Evolutionary conservation across 345 rosid species (phyloP), one percentile per base, ranked within the genome.

Genomic region (Toxicodendron radicans): DNA sequence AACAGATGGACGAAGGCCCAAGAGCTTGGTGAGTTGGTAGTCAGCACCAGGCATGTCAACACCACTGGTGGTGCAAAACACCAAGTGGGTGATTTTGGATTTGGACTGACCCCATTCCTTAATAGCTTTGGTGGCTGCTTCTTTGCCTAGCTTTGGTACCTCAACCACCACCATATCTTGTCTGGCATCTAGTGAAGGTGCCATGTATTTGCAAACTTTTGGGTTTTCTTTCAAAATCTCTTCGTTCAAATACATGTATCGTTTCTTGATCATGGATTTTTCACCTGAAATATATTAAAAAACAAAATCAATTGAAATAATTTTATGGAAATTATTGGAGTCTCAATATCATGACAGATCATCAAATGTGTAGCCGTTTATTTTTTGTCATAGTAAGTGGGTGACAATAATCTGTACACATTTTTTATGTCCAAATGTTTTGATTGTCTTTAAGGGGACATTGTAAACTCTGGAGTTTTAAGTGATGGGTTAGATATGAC

Each of bases 21-120:
- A 38, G 58, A 88, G 87, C 72, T 88, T 88, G 61, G 88, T 79
- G 75, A 88, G 89, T 64, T 82, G 87, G 79, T 82, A 86, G 71
- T 88, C 91, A 24, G 84, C 87, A 1, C 91, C 89, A 2, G 91
- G 89, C 89, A 88, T 86, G 82, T 84, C 89, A 0, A 82, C 85
- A 0, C 88, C 90, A 17, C 87, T 83, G 1, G 85, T 78, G 23
- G 91, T 88, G 84, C 89, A 86, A 52, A 88, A 86, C 74, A 88
- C 77, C 27, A 88, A 45, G 62, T 88, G 91, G 24, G 91, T 88
- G 76, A 88, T 82, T 64, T 81, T 83, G 56, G 91, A 88, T 66
- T 82, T 88, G 74, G 87, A 83, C 77, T 85, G 89, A 5, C 86
- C 87, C 90, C 90, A 85, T 57, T 83, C 84, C 62, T 83, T 79